These are phyloP conservation scores for Cystofilobasidium capitatum DNA, from an alignment of 768 basidiomycete species.

Conservation along the genomic window DNA sequence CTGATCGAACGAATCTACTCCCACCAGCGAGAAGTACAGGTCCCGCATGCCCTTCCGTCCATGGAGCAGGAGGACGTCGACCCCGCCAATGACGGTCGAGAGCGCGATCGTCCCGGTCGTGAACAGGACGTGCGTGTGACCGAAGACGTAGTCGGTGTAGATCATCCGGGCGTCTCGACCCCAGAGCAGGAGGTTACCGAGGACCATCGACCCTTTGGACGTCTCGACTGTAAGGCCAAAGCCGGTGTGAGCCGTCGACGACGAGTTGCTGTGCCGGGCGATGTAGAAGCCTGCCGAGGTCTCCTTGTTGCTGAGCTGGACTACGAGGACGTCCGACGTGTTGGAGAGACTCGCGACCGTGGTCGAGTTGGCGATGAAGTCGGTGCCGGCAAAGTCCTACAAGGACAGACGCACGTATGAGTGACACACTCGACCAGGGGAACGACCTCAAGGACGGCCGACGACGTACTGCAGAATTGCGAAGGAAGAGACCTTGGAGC, in stretches of 20 bases:
- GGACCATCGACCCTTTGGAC: conserved; percentile 19
- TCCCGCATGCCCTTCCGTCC: conserved; percentile 41
- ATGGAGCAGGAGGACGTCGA: conserved; percentile 58
- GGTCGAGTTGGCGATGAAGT: conserved; percentile 2
- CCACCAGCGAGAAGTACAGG: no score
- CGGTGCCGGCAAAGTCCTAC: conserved; percentile 2
- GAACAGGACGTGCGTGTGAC: conserved; percentile 52
- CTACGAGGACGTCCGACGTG: neutral
- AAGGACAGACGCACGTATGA: neutral
- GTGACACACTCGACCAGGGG: neutral
- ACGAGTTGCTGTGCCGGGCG: conserved; percentile 57
- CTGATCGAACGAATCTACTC: no score
- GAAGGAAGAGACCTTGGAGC: conserved; percentile 64
- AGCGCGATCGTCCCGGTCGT: conserved; percentile 67
- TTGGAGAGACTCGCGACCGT: neutral
- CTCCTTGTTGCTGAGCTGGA: conserved; percentile 56
- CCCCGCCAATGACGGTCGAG: conserved; percentile 50
- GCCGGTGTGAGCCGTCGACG: conserved; percentile 44
- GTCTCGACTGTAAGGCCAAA: conserved; percentile 59
- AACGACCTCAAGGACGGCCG: neutral
- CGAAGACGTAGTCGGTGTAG: conserved; percentile 63
- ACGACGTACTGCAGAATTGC: conserved; percentile 47
- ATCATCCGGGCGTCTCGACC: conserved; percentile 69
- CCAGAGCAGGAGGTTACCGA: conserved; percentile 47
- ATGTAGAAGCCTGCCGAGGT: conserved; percentile 59